phyloP scores from a whole-genome alignment of 1,139 yeast species.

The Candida sojae region DNA sequence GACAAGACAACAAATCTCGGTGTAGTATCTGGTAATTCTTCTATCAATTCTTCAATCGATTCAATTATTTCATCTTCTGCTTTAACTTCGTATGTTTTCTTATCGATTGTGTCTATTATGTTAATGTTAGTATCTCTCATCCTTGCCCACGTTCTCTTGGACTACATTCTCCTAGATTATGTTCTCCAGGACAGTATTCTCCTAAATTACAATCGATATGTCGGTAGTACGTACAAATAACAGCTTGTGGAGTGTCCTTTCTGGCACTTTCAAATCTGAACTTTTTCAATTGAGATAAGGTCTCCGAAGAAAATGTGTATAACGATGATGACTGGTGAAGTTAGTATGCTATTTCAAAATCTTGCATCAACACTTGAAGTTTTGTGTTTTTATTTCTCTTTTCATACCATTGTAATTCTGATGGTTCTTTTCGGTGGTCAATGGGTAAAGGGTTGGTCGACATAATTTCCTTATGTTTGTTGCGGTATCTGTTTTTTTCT shows the following conservation, averaged over 20 bases:
- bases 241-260: slow-evolving; percentile 61
- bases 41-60: slow-evolving; percentile 60
- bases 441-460: neutral
- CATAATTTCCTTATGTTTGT: neutral
- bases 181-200: too few relatives aligned
- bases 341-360: slow-evolving; percentile 1
- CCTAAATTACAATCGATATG: too few relatives aligned
- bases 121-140: slow-evolving; percentile 14
- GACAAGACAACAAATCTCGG: slow-evolving; percentile 79
- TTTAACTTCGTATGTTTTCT: slow-evolving; percentile 55
- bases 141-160: neutral
- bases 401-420: neutral
- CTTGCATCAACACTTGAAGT: too few relatives aligned
- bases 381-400: too few relatives aligned
- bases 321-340: slow-evolving; percentile 43
- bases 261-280: slow-evolving; percentile 75
- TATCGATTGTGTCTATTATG: slow-evolving; percentile 50
- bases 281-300: slow-evolving; percentile 62
- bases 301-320: slow-evolving; percentile 67
- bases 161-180: too few relatives aligned
- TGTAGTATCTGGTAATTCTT: slow-evolving; percentile 77
- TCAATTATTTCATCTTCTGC: slow-evolving; percentile 47
- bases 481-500: neutral
- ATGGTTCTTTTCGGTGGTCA: too few relatives aligned
- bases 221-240: slow-evolving; percentile 47